Evolutionary conservation across 2,329 filamentous ascomycete genomes (phyloP), one percentile per base, ranked within the genome.

Genomic region (Epichloe uncinata): DNA sequence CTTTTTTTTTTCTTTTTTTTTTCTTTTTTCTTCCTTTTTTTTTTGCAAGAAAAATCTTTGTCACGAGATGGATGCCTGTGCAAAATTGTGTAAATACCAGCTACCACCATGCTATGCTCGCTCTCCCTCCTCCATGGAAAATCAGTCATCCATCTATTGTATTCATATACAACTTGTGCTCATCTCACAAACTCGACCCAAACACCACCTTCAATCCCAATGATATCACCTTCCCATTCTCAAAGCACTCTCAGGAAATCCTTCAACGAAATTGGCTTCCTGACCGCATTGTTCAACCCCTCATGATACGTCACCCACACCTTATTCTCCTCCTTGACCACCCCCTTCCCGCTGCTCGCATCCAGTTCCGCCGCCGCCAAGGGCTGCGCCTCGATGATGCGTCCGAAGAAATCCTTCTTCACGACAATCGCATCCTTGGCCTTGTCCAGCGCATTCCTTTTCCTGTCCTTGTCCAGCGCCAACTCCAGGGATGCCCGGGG

Each of bases 271-370:
- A 96, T 81, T 2, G 88, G 87, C 65, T 95, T 95, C 64, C 85
- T 77, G 53, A 96, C 90, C 11, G 90, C 90, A 73, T 96, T 95
- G 50, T 88, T 93, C 63, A 88, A 82, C 0, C 90, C 90, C 69
- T 96, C 90, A 60, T 95, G 82, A 65, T 82, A 96, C 55, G 81
- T 91, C 41, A 95, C 81, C 89, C 89, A 95, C 4, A 90, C 84
- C 58, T 83, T 73, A 9, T 60, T 78, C 46, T 73, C 75, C 45
- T 75, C 75, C 50, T 71, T 66, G 42, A 66, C 63, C 38, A 60
- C 64, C 52, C 58, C 59, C 53, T 57, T 63, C 37, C 51, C 54
- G 13, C 52, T 61, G 50, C 69, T 69, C 11, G 63, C 69, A 42
- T 73, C 72, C 8, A 67, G 62, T 48, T 72, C 69, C 5, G 62